phyloP scores from a whole-genome alignment of 2,329 filamentous ascomycete species.

The Pestalotiopsis sp. region DNA sequence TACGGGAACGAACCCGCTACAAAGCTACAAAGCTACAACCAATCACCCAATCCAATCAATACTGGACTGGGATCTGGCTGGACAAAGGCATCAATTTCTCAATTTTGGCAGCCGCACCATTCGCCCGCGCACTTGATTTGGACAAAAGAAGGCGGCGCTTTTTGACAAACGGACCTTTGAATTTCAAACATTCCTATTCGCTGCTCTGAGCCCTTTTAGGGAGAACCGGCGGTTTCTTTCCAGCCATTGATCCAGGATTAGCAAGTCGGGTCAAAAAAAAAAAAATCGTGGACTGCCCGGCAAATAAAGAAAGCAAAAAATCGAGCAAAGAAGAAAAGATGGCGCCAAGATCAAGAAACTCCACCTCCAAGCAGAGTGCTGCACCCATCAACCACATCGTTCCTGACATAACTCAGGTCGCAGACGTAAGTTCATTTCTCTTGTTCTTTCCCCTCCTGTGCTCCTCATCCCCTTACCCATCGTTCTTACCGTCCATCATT shows the following conservation, averaged over 20 bases:
- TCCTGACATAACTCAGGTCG: constrained; percentile 1
- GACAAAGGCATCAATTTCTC: too few species aligned
- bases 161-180: too few species aligned
- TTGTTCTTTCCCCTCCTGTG: background rate
- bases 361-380: constrained; percentile 1
- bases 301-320: background rate
- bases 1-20: too few species aligned
- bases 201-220: too few species aligned
- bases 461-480: background rate
- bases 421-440: constrained; percentile 1
- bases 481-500: background rate
- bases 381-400: background rate
- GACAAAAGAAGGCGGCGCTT: too few species aligned
- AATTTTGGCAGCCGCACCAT: too few species aligned
- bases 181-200: too few species aligned
- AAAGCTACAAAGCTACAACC: too few species aligned
- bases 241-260: background rate
- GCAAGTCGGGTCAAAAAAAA: background rate
- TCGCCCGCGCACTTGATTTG: too few species aligned
- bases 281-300: background rate
- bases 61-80: too few species aligned
- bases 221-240: too few species aligned
- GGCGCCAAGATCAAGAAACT: constrained; percentile 6
- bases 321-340: background rate
- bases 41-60: too few species aligned